Conservation (phyloP, 164 flowering plant genomes). For the Stephania yunnanensis region DNA sequence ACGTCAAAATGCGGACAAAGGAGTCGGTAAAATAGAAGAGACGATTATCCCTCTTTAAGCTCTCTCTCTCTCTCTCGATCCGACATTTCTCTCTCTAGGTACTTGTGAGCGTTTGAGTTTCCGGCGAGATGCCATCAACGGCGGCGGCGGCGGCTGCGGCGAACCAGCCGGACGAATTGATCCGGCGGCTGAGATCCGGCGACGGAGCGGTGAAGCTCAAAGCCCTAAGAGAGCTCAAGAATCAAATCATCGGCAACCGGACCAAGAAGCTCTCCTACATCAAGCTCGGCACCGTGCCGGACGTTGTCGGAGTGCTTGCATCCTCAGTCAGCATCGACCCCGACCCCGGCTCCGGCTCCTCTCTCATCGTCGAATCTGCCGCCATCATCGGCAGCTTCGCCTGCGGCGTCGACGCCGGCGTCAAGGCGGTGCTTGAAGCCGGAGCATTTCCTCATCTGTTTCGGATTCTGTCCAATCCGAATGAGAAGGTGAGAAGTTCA, state of each 20-base stretch:
- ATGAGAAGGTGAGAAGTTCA: conserved; percentile 47
- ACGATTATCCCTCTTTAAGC: too few species aligned
- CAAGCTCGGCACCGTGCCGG: conserved; percentile 80
- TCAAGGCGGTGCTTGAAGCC: conserved; percentile 64
- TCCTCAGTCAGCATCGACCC: conserved; percentile 20
- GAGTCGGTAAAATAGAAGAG: neutral
- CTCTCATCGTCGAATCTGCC: conserved; percentile 66
- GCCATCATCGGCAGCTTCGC: conserved; percentile 92
- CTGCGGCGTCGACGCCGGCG: conserved; percentile 86
- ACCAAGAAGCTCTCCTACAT: conserved; percentile 83
- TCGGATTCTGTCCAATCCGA: conserved; percentile 45
- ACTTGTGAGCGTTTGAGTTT: conserved; percentile 1
- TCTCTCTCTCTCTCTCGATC: conserved; percentile 10
- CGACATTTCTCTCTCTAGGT: neutral
- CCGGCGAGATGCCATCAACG: conserved; percentile 44
- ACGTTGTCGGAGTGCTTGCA: conserved; percentile 45
- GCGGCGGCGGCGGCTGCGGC: conserved; percentile 25
- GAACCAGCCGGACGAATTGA: conserved; percentile 44
- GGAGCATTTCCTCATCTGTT: conserved; percentile 64
- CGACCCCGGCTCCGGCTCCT: conserved; percentile 8
- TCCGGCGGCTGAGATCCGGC: conserved; percentile 44
- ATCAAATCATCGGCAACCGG: conserved; percentile 92
- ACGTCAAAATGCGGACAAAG: neutral
- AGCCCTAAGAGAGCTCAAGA: conserved; percentile 80
- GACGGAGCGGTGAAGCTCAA: conserved; percentile 43